A percentile compares a stretch with the other conserved stretches of the same genome.
Evolutionary conservation across 805 yeast species (phyloP).

Genomic region (Schwanniomyces vanrijiae): DNA sequence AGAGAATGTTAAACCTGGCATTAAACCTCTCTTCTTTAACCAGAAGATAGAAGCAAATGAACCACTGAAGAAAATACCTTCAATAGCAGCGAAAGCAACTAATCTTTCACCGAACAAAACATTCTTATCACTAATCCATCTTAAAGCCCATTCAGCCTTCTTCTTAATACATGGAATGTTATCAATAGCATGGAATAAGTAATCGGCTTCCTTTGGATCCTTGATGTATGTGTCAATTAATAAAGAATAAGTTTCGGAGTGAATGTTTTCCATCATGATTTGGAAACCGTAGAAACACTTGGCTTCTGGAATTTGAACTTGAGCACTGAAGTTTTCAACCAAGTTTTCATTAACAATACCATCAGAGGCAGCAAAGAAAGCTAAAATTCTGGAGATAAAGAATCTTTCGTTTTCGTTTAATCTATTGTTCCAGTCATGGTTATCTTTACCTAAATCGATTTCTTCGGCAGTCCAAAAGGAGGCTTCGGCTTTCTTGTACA

Average conservation of each 20-base stretch:
- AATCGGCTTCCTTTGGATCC: slow-evolving; percentile 91
- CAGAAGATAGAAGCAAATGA: slow-evolving; percentile 98
- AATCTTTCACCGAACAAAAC: slow-evolving; percentile 94
- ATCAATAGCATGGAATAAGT: slow-evolving; percentile 91
- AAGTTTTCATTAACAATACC: slow-evolving; percentile 98
- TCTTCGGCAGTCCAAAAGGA: slow-evolving; percentile 99
- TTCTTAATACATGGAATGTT: slow-evolving; percentile 94
- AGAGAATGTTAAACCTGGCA: slow-evolving; percentile 98
- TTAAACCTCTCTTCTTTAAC: slow-evolving; percentile 97
- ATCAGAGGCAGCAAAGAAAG: slow-evolving; percentile 98
- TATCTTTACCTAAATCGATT: slow-evolving; percentile 90
- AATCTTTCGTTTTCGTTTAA: slow-evolving; percentile 89
- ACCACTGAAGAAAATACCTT: slow-evolving; percentile 98
- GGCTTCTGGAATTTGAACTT: slow-evolving; percentile 96
- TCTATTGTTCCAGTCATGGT: slow-evolving; percentile 87
- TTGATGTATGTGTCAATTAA: slow-evolving; percentile 93
- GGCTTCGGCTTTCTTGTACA: slow-evolving; percentile 98
- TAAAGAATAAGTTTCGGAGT: slow-evolving; percentile 94
- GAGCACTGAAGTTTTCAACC: slow-evolving; percentile 96
- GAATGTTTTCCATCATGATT: slow-evolving; percentile 99
- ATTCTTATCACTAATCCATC: slow-evolving; percentile 89
- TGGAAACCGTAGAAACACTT: slow-evolving; percentile 99
- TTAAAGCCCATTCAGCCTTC: slow-evolving; percentile 98
- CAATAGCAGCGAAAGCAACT: slow-evolving; percentile 98
- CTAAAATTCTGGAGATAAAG: slow-evolving; percentile 89